Percentiles rank a stretch among this genome's conserved stretches.
These are phyloP conservation scores for Melocanna baccifera DNA, from an alignment of 176 grass and related monocot species.

Conservation along the genomic window DNA sequence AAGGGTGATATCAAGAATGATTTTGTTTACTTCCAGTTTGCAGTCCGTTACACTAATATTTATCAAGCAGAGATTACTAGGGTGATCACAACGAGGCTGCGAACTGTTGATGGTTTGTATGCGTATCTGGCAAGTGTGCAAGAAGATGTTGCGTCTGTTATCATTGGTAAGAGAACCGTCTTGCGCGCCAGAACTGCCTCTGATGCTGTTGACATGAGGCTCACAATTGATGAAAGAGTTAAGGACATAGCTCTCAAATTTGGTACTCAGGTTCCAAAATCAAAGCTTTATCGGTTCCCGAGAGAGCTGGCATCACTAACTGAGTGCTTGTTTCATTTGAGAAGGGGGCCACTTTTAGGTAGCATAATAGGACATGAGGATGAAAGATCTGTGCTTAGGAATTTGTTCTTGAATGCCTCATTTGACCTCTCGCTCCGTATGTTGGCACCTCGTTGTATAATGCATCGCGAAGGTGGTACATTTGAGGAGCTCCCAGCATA, in stretches of 20 bases:
- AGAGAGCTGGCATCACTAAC: conserved; percentile 78
- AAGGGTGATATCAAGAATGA: conserved; percentile 81
- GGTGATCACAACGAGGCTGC: conserved; percentile 77
- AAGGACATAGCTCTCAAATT: conserved; percentile 89
- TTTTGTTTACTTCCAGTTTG: conserved; percentile 95
- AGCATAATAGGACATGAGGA: conserved; percentile 95
- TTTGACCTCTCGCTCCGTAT: conserved; percentile 91
- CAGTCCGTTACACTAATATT: conserved; percentile 72
- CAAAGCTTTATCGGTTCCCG: conserved; percentile 78
- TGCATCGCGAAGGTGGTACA: conserved; percentile 88
- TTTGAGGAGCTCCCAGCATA: conserved; percentile 97
- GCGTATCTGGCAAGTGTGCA: conserved; percentile 74
- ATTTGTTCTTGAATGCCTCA: conserved; percentile 77
- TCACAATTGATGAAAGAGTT: conserved; percentile 81
- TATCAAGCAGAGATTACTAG: conserved; percentile 84
- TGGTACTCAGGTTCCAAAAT: conserved; percentile 76
- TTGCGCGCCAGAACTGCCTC: conserved; percentile 59
- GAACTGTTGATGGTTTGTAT: conserved; percentile 72
- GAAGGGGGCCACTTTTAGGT: conserved; percentile 92
- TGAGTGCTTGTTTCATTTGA: conserved; percentile 92
- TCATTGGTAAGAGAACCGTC: conserved; percentile 75
- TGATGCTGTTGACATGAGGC: conserved; percentile 66
- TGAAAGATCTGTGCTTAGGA: conserved; percentile 86
- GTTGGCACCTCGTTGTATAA: conserved; percentile 83
- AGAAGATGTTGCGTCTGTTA: conserved; percentile 65